A percentile compares a stretch with the other conserved stretches of the same genome.
Conservation (phyloP, 257 asterid species). For the Fraxinus quadrangulata region DNA sequence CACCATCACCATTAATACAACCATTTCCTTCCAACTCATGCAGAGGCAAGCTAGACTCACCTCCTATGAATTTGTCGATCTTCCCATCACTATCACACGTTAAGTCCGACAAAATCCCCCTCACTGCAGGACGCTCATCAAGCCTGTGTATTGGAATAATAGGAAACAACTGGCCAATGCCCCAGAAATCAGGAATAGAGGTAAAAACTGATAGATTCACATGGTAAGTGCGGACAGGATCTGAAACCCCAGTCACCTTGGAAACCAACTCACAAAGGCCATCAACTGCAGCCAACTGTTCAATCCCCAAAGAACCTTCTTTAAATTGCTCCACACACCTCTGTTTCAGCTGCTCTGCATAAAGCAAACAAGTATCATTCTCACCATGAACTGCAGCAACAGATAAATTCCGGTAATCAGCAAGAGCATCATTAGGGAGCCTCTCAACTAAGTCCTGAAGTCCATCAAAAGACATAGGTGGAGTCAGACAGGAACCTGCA, state of each 20-base stretch:
- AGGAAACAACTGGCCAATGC: constrained; percentile 55
- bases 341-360: constrained; percentile 66
- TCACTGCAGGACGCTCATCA: constrained; percentile 46
- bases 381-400: constrained; percentile 49
- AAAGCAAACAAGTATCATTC: constrained; percentile 39
- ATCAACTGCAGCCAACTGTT: constrained; percentile 65
- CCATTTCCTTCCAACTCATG: constrained; percentile 44
- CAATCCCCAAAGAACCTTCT: constrained; percentile 58
- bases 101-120: constrained; percentile 55
- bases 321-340: constrained; percentile 72
- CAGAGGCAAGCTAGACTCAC: constrained; percentile 58
- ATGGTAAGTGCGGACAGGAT: constrained; percentile 48
- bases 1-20: constrained; percentile 25
- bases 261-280: constrained; percentile 50
- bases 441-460: constrained; percentile 43
- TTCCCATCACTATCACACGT: constrained; percentile 69
- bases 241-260: constrained; percentile 40
- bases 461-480: constrained; percentile 29
- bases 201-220: constrained; percentile 60
- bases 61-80: constrained; percentile 57
- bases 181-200: constrained; percentile 71
- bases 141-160: constrained; percentile 59
- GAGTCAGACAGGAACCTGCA: constrained; percentile 26
- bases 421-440: constrained; percentile 44
- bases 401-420: constrained; percentile 42